phyloP scores from a whole-genome alignment of 805 yeast genomes.

The Sugiyamaella marilandica region DNA sequence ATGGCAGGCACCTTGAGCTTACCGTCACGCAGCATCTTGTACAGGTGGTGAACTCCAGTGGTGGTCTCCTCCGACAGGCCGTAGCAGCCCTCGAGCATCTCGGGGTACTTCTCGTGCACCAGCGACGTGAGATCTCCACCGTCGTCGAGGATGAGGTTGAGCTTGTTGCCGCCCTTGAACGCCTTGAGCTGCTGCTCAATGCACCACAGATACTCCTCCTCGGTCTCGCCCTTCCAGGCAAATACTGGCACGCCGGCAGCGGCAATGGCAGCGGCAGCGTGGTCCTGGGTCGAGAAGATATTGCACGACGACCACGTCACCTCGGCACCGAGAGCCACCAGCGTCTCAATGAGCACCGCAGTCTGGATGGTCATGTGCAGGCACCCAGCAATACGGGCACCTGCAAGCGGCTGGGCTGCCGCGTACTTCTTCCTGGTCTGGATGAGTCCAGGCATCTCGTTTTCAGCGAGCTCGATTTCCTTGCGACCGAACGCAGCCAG shows the following conservation, averaged over 20 bases:
- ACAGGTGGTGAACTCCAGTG: constrained; percentile 99
- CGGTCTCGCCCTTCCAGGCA: constrained; percentile 99
- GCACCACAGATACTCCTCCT: constrained; percentile 99
- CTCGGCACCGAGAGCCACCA: constrained; percentile 97
- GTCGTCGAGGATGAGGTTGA: constrained; percentile 96
- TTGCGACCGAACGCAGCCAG: constrained; percentile 99
- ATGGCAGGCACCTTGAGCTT: constrained; percentile 96
- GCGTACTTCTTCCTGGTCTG: constrained; percentile 94
- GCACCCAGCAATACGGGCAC: constrained; percentile 99
- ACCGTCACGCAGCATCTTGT: constrained; percentile 89
- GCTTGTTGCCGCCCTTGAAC: constrained; percentile 91
- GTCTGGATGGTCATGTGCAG: constrained; percentile 99
- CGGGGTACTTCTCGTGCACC: constrained; percentile 97
- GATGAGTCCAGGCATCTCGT: constrained; percentile 99
- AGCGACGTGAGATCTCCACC: constrained; percentile 98
- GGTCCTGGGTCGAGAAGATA: constrained; percentile 99
- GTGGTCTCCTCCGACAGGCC: constrained; percentile 99
- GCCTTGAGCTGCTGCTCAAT: constrained; percentile 98
- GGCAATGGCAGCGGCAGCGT: constrained; percentile 99
- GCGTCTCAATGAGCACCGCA: constrained; percentile 96
- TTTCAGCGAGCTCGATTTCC: constrained; percentile 97
- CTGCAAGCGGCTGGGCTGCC: constrained; percentile 87
- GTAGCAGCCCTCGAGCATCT: constrained; percentile 88
- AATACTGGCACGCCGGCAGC: constrained; percentile 99
- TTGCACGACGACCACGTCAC: constrained; percentile 99